Conservation (phyloP, 2,329 filamentous ascomycete genomes). For the Ophiocordyceps polyrhachis-furcata region DNA sequence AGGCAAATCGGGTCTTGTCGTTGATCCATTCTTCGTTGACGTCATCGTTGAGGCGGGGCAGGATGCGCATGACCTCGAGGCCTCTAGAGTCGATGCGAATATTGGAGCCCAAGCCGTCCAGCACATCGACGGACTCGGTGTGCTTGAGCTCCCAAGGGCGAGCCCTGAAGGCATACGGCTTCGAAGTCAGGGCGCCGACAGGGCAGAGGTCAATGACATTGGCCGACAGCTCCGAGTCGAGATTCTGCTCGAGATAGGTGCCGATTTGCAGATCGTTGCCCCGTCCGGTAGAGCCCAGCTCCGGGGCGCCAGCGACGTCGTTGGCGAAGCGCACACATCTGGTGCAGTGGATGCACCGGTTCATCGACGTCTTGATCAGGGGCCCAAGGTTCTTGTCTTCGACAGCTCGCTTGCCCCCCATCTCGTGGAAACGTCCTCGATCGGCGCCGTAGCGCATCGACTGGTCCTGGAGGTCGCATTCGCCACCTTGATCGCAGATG, state of each 20-base stretch:
- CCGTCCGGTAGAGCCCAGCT: constrained; percentile 84
- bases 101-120: constrained; percentile 83
- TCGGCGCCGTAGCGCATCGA: constrained; percentile 97
- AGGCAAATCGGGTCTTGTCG: constrained; percentile 92
- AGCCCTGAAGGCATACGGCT: constrained; percentile 93
- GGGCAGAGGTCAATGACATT: constrained; percentile 98
- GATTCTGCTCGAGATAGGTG: constrained; percentile 85
- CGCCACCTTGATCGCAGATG: constrained; percentile 96
- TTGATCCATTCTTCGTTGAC: constrained; percentile 99
- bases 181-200: constrained; percentile 88
- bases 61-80: constrained; percentile 85
- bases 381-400: constrained; percentile 99
- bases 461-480: constrained; percentile 98
- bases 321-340: constrained; percentile 96
- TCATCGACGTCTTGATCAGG: constrained; percentile 98
- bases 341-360: constrained; percentile 98
- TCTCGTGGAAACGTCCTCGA: constrained; percentile 89
- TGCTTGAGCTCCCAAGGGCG: constrained; percentile 95
- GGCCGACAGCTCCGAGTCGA: constrained; percentile 86
- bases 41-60: constrained; percentile 89
- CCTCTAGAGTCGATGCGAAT: constrained; percentile 87
- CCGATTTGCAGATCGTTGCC: constrained; percentile 97
- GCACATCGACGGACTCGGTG: constrained; percentile 86
- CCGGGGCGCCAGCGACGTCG: constrained; percentile 86
- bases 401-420: constrained; percentile 87